Percentiles rank a stretch among this genome's conserved stretches.
Conservation (phyloP, 108 stramenopile genomes). For the Nitzschia inconspicua region DNA sequence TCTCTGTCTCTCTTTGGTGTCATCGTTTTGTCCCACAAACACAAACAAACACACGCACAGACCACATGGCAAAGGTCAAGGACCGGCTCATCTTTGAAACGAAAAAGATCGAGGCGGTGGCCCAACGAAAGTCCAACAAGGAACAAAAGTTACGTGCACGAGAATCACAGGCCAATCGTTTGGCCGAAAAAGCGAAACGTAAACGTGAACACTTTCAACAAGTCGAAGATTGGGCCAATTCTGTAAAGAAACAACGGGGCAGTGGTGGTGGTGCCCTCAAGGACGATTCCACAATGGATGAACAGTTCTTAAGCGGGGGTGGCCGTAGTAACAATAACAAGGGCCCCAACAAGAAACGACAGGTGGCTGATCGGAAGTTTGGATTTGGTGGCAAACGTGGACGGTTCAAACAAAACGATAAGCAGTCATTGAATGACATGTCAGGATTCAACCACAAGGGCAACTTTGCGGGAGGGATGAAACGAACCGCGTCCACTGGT, state of each 20-base stretch:
- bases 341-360: conserved; percentile 58
- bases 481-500: conserved; percentile 48
- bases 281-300: conserved; percentile 66
- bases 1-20: background rate
- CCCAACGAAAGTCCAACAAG: conserved; percentile 58
- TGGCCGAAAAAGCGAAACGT: conserved; percentile 86
- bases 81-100: conserved; percentile 96
- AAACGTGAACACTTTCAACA: conserved; percentile 82
- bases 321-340: conserved; percentile 19
- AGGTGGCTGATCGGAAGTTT: conserved; percentile 63
- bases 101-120: conserved; percentile 97
- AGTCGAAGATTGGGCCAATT: conserved; percentile 88
- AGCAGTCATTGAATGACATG: conserved; percentile 71
- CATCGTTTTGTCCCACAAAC: no score
- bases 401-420: conserved; percentile 88
- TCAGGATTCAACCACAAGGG: conserved; percentile 78
- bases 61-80: conserved; percentile 95
- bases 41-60: no score
- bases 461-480: conserved; percentile 74
- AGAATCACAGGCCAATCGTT: conserved; percentile 66
- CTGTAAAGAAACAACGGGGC: conserved; percentile 54
- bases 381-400: conserved; percentile 83
- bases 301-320: conserved; percentile 16
- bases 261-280: conserved; percentile 48
- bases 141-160: conserved; percentile 56